A percentile compares a stretch with the other conserved stretches of the same genome.
phyloP scores from a whole-genome alignment of 371 early-diverging fungal species.

The Paramicrosporidium saccamoebae region DNA sequence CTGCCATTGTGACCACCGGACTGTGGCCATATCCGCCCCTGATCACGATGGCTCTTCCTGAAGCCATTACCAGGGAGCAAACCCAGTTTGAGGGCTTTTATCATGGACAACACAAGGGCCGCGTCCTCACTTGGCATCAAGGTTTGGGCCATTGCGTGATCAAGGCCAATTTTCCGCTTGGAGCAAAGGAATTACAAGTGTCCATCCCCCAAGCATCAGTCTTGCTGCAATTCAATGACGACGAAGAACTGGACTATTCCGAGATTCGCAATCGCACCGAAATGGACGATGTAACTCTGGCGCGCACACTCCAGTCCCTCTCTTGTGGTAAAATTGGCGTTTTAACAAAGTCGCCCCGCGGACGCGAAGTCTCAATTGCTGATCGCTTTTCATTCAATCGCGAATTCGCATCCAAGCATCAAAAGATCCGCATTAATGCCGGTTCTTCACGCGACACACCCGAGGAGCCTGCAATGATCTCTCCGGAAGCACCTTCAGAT shows the following conservation, averaged over 20 bases:
- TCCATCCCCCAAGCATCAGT: slow-evolving; percentile 8
- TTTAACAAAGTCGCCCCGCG: slow-evolving; percentile 17
- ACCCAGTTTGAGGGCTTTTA: slow-evolving; percentile 28
- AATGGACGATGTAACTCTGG: slow-evolving; percentile 29
- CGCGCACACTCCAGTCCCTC: slow-evolving; percentile 40
- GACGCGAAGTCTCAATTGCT: slow-evolving; percentile 9
- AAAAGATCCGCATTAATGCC: slow-evolving; percentile 37
- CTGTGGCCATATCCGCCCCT: slow-evolving; percentile 61
- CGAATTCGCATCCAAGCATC: slow-evolving; percentile 17
- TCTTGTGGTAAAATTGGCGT: slow-evolving; percentile 38
- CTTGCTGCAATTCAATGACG: slow-evolving; percentile 19
- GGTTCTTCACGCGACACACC: slow-evolving; percentile 31
- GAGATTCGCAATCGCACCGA: slow-evolving; percentile 21
- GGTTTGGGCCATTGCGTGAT: slow-evolving; percentile 33
- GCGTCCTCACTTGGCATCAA: slow-evolving; percentile 45
- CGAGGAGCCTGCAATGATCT: slow-evolving; percentile 11
- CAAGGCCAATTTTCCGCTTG: slow-evolving; percentile 14
- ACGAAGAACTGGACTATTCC: slow-evolving; percentile 10
- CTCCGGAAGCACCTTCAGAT: slow-evolving; percentile 32
- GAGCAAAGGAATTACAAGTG: slow-evolving; percentile 6
- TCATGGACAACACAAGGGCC: slow-evolving; percentile 24
- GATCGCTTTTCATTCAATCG: slow-evolving; percentile 24
- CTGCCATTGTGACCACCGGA: slow-evolving; percentile 45
- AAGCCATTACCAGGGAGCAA: slow-evolving; percentile 11
- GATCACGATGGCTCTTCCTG: slow-evolving; percentile 17